A percentile compares a stretch with the other conserved stretches of the same genome.
These are phyloP conservation scores for Leccinum pachyderme DNA, from an alignment of 1,284 basidiomycete species.

Conservation along the genomic window DNA sequence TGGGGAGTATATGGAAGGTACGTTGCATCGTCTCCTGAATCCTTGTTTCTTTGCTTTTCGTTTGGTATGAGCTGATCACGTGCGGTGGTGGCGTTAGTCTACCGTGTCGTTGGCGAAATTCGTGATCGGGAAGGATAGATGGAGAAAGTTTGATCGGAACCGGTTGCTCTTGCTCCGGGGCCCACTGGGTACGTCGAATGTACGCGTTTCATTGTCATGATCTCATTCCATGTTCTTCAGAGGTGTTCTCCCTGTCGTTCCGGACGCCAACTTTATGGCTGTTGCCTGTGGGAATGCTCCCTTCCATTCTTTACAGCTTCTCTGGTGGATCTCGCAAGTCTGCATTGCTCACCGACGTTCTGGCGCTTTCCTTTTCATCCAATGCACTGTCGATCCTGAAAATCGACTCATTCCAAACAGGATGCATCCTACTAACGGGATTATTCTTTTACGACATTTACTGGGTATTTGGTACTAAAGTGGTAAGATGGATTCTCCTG, in stretches of 20 bases:
- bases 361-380: constrained; percentile 84
- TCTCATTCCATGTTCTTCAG: constrained; percentile 28
- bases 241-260: constrained; percentile 48
- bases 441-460: constrained; percentile 90
- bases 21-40: neutral
- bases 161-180: constrained; percentile 46
- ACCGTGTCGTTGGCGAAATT: constrained; percentile 47
- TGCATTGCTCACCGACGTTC: constrained; percentile 75
- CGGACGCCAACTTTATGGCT: constrained; percentile 66
- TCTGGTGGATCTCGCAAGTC: constrained; percentile 53
- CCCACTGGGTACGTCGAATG: constrained; percentile 38
- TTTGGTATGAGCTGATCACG: neutral
- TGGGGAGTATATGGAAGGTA: constrained; percentile 69
- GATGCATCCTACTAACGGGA: constrained; percentile 75
- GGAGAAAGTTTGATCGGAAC: constrained; percentile 52
- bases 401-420: constrained; percentile 90
- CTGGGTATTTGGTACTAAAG: constrained; percentile 84
- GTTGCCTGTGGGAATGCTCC: constrained; percentile 60
- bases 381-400: constrained; percentile 82
- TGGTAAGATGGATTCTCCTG: constrained; percentile 42
- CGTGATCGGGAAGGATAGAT: constrained; percentile 46
- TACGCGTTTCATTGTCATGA: neutral
- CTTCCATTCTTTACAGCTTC: constrained; percentile 69
- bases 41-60: neutral
- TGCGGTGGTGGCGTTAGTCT: constrained; percentile 38